Conservation (phyloP, 805 yeast genomes). For the Debaryomyces hansenii region DNA sequence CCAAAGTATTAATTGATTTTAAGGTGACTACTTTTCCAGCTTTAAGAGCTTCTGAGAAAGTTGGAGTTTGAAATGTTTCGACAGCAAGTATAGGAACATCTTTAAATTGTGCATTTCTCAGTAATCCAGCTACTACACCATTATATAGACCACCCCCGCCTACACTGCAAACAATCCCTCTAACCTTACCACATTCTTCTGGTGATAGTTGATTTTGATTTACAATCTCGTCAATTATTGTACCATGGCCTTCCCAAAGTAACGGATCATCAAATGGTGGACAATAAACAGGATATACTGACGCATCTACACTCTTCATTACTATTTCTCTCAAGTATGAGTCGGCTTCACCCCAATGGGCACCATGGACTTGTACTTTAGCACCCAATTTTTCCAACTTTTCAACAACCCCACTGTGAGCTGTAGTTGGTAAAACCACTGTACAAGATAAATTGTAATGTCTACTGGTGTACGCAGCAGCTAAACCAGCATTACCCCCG, state of each 20-base stretch:
- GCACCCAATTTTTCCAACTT: slow-evolving; percentile 22
- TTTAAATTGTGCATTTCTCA: slow-evolving; percentile 10
- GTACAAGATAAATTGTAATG: slow-evolving; percentile 23
- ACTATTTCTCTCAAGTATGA: slow-evolving; percentile 15
- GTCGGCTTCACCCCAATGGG: slow-evolving; percentile 36
- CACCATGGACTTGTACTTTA: slow-evolving; percentile 20
- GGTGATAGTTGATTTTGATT: slow-evolving; percentile 17
- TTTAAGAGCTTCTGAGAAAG: slow-evolving; percentile 19
- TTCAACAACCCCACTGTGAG: slow-evolving; percentile 20
- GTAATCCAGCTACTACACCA: slow-evolving; percentile 27
- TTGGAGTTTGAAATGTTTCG: slow-evolving; percentile 27
- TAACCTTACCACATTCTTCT: slow-evolving; percentile 15
- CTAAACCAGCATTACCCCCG: slow-evolving; percentile 39
- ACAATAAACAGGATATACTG: slow-evolving; percentile 23
- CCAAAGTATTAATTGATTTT: slow-evolving; percentile 19
- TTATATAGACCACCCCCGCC: slow-evolving; percentile 38
- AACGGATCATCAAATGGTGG: slow-evolving; percentile 33
- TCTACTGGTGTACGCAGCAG: slow-evolving; percentile 29
- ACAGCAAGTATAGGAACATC: slow-evolving; percentile 25
- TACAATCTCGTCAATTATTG: slow-evolving; percentile 24
- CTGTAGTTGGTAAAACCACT: slow-evolving; percentile 26
- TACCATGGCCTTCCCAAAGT: slow-evolving; percentile 32
- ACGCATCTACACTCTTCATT: slow-evolving; percentile 12
- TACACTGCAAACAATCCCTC: slow-evolving; percentile 29
- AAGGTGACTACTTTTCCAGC: slow-evolving; percentile 18